Conservation (phyloP, 352 stramenopile genomes). For the Aphanomyces stellatus region DNA sequence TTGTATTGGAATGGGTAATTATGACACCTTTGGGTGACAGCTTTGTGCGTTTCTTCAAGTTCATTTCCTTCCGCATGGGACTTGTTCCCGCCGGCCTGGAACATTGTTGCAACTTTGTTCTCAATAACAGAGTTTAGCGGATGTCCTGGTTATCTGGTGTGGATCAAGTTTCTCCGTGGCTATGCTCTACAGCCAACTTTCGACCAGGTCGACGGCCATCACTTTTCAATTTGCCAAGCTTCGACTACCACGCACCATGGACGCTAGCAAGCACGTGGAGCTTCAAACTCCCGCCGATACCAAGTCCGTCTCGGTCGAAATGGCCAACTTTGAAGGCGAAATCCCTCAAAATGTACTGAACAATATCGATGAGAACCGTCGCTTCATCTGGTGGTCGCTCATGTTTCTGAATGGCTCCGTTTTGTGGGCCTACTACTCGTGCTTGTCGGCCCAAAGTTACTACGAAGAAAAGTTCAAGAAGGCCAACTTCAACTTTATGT, state of each 20-base stretch:
- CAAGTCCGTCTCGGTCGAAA: not conserved
- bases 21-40: no score
- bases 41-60: no score
- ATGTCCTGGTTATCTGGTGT: no score
- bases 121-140: no score
- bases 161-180: no score
- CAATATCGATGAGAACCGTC: constrained; percentile 42
- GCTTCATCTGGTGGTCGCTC: constrained; percentile 50
- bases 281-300: not conserved
- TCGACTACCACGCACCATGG: not conserved
- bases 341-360: constrained; percentile 52
- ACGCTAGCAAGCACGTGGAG: not conserved
- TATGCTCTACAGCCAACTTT: no score
- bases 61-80: no score
- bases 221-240: not conserved
- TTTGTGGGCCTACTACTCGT: constrained; percentile 70
- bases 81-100: no score
- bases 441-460: constrained; percentile 54
- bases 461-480: constrained; percentile 41
- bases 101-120: no score
- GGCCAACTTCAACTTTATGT: constrained; percentile 41
- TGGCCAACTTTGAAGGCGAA: not conserved
- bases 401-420: constrained; percentile 65
- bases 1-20: no score
- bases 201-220: no score